Percentiles rank a stretch among this genome's conserved stretches.
phyloP scores from a whole-genome alignment of 352 stramenopile species.

The Phytophthora idaei region DNA sequence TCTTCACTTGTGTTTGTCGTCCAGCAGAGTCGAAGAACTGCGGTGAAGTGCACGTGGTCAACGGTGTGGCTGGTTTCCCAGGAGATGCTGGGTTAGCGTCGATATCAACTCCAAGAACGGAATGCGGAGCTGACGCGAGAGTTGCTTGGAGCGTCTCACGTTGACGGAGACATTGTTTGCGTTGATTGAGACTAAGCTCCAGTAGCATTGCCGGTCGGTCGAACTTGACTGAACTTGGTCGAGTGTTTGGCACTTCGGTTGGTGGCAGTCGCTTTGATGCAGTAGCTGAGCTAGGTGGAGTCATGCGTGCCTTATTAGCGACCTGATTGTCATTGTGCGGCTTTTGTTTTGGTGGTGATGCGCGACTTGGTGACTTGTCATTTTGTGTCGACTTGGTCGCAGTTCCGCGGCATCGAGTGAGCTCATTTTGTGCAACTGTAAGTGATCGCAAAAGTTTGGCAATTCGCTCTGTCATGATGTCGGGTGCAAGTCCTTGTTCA shows the following conservation, averaged over 20 bases:
- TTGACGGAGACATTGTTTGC: slow-evolving; percentile 62
- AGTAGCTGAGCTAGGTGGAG: slow-evolving; percentile 24
- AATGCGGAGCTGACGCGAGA: slow-evolving; percentile 50
- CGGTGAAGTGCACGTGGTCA: slow-evolving; percentile 16
- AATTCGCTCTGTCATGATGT: slow-evolving; percentile 49
- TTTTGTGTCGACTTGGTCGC: slow-evolving; percentile 18
- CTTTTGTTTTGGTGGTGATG: background rate
- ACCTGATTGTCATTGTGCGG: slow-evolving; percentile 18
- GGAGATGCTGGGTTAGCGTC: slow-evolving; percentile 20
- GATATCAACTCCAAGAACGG: slow-evolving; percentile 65
- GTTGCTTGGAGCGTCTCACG: slow-evolving; percentile 48
- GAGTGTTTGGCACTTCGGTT: slow-evolving; percentile 37
- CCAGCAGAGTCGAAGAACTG: background rate
- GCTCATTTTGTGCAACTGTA: slow-evolving; percentile 55
- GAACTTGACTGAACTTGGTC: slow-evolving; percentile 59
- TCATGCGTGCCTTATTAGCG: slow-evolving; percentile 13
- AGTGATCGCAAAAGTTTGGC: slow-evolving; percentile 62
- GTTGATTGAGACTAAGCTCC: slow-evolving; percentile 72
- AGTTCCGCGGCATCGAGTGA: slow-evolving; percentile 48
- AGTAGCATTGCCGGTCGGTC: slow-evolving; percentile 70
- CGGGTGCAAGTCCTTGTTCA: slow-evolving; percentile 43
- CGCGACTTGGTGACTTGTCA: slow-evolving; percentile 15
- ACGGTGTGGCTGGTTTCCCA: slow-evolving; percentile 10
- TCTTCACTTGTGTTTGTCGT: slow-evolving; percentile 22
- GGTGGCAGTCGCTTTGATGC: slow-evolving; percentile 19